Evolutionary conservation across 2,329 filamentous ascomycete species (phyloP), one percentile per base, ranked within the genome.

Genomic region (Diaporthe helianthi): DNA sequence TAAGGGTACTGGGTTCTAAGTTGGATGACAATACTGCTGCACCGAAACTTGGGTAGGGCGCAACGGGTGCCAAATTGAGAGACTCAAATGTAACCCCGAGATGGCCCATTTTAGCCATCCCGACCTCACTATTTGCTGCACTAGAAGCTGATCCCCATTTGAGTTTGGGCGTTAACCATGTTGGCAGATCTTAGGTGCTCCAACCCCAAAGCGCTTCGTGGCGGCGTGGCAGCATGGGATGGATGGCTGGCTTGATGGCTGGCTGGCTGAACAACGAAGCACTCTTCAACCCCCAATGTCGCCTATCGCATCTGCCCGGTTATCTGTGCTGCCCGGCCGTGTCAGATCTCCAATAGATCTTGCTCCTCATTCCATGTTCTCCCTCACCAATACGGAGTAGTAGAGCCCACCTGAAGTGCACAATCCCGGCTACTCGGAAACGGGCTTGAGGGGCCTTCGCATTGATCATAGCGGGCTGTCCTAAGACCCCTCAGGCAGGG

Each of bases 291-390:
- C 15, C 17, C 26, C 58, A 47, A 38, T 33, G 58, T 47, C 58
- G 58, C 58, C 41, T 33, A 63, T 63, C 41, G 29, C 41, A 36
- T 63, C 58, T 47, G 49, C 41, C 58, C 58, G 9, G 44, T 63
- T 63, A 49, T 63, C 29, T 63, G 29, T 24, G 58, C 44, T 49
- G 58, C 58, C 26, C 44, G 58, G 67, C 54, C 52, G 67, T 67
- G 63, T 66, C 69, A 67, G 63, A 67, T 70, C 65, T 67, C 64
- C 31, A 67, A 63, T 44, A 24, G 47, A 46, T 58, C 26, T 47
- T 58, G 13, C 44, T 63, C 41, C 58, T 49, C 44, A n/a, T 15
- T n/a, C n/a, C n/a, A n/a, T n/a, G n/a, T n/a, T 36, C 58, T 19
- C 17, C 58, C 58, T 61, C 41, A 33, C 41, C 58, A 61, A n/a